Evolutionary conservation across 164 flowering plant species (phyloP), one percentile per base, ranked within the genome.

Genomic region (Piper betle): DNA sequence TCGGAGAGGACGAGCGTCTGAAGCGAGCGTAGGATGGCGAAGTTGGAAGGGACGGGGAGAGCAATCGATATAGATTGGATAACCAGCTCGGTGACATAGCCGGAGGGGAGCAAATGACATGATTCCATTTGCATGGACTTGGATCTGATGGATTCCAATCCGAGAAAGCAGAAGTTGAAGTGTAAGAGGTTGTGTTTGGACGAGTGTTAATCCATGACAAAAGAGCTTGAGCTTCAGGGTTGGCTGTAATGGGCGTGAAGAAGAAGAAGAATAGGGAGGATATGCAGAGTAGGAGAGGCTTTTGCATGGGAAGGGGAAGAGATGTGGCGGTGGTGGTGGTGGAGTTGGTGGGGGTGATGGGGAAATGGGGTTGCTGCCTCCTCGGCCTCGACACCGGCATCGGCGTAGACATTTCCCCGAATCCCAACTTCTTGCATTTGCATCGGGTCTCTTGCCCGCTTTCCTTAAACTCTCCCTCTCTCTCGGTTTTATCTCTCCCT

Each of bases 371-470:
- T 15, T 46, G 11, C 50, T 46, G 46, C 46, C 2, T 1, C 46
- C 46, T 42, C 46, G 71, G 74, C 80, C 79, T 76, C 72, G 79
- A 72, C 79, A 68, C 77, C 40, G 78, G 72, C 70, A 72, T 75
- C 71, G 79, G 73, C 80, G 77, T 71, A 64, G 71, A 85, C 66
- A 79, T 87, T 80, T 84, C 76, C 70, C 78, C 84, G 80, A 77
- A 80, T 71, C 74, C 73, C 53, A 53, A 53, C n/a, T n/a, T n/a
- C 73, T 68, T 64, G 82, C 48, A 37, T 75, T 70, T 87, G 85
- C 92, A 85, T 90, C 72, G 89, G 87, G 85, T 81, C 75, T 83
- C 80, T 53, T 59, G 43, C 74, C 62, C 66, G 75, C 57, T 61
- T 62, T 59, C 61, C 54, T 48, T 50, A 46, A 62, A 57, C 65